These are phyloP conservation scores for Botrytis pseudocinerea DNA, from an alignment of 2,329 filamentous ascomycete species.

Conservation along the genomic window DNA sequence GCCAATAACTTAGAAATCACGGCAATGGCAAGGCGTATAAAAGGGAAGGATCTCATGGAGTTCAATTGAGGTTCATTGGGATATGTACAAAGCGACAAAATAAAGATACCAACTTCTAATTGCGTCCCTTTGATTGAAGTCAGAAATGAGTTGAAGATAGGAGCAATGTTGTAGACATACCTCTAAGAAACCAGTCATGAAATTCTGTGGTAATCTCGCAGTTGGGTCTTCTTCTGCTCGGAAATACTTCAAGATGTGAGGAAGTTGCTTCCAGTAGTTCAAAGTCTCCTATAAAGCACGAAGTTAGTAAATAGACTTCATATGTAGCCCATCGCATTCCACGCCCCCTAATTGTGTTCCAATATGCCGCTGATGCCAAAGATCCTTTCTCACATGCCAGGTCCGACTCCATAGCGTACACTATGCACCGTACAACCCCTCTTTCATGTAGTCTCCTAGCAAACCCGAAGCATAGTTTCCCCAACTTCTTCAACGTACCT, in stretches of 20 bases:
- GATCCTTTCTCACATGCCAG: background rate
- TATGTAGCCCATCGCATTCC: too few species aligned
- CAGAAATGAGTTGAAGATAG: slow-evolving; percentile 72
- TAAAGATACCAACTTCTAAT: slow-evolving; percentile 33
- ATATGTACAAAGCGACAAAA: slow-evolving; percentile 41
- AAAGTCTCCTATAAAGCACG: slow-evolving; percentile 73
- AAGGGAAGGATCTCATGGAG: slow-evolving; percentile 29
- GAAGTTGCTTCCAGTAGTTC: slow-evolving; percentile 98
- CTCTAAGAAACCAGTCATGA: slow-evolving; percentile 95
- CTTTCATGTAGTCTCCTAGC: background rate
- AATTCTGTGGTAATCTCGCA: slow-evolving; percentile 77
- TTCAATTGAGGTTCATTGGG: slow-evolving; percentile 36
- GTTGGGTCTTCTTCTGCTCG: slow-evolving; percentile 79
- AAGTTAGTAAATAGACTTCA: background rate
- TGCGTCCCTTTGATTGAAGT: slow-evolving; percentile 37
- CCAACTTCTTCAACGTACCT: slow-evolving; percentile 57
- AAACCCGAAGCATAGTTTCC: slow-evolving; percentile 17
- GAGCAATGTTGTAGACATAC: slow-evolving; percentile 60
- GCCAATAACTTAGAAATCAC: slow-evolving; percentile 14
- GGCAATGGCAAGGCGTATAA: slow-evolving; percentile 39
- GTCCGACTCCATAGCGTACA: background rate
- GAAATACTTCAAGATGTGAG: slow-evolving; percentile 97
- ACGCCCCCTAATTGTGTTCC: background rate
- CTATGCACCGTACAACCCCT: background rate
- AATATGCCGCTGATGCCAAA: background rate